Evolutionary conservation across 495 filamentous ascomycete species (phyloP), one percentile per base, ranked within the genome.

Genomic region (Beverwykella pulmonaria): DNA sequence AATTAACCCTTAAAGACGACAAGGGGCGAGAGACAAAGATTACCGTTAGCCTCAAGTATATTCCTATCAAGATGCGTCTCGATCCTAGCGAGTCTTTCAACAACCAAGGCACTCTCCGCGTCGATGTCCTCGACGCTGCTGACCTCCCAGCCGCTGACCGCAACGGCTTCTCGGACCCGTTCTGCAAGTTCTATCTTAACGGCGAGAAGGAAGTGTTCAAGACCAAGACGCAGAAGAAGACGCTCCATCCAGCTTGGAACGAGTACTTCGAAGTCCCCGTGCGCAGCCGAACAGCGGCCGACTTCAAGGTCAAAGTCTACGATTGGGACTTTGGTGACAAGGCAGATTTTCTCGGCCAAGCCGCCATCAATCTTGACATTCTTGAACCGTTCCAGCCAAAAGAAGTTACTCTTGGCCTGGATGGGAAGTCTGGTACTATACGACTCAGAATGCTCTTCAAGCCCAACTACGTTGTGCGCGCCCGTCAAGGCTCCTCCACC

Each of bases 321-420:
- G 94, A 99, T 74, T 99, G 92, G 87, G 94, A 99, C 74, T 91
- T 96, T 79, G 92, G 88, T 54, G 90, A 92, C 76, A 92, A 90
- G 74, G 91, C 91, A 0, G 94, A 98, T 78, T 90, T 89, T 72
- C 79, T 99, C 12, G 92, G 93, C 39, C 82, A 81, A 48, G 77
- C 90, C 1, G 80, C 80, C n/a, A 92, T 99, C 69, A 86, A 94
- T 74, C 84, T 99, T 14, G 83, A 87, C 46, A 75, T 83, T 59
- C 82, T 98, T n/a, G 91, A 95, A 53, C 94, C 94, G 0, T 96
- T 97, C 79, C 81, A 81, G 73, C 82, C 82, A 4, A 79, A 90
- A 73, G 90, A 92, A 69, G 79, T 92, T 25, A 83, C 80, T 26
- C 83, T 93, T n/a, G 80, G 81, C 23, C 82, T 98, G 2, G 90